These are phyloP conservation scores for Aureobasidium pullulans DNA, from an alignment of 2,329 filamentous ascomycete species.

Conservation along the genomic window DNA sequence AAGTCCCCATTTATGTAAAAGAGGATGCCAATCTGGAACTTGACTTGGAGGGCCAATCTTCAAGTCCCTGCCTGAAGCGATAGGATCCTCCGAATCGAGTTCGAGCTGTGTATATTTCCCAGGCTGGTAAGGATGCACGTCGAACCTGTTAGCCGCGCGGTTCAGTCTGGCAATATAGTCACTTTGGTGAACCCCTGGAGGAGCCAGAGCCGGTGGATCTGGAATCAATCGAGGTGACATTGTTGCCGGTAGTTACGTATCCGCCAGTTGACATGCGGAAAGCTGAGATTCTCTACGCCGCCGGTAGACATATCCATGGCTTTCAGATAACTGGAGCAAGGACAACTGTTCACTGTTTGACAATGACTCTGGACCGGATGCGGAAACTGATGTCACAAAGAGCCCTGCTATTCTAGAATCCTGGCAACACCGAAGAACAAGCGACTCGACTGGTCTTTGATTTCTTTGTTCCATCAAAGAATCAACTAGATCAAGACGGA, in stretches of 20 bases:
- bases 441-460: too few relatives aligned
- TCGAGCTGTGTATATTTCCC: neutral
- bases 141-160: neutral
- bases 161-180: neutral
- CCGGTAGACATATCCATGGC: neutral
- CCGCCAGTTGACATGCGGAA: neutral
- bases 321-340: neutral
- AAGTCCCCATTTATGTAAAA: neutral
- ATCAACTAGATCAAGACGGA: too few relatives aligned
- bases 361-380: neutral
- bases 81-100: neutral
- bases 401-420: too few relatives aligned
- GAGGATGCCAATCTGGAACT: slow-evolving; percentile 3
- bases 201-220: neutral
- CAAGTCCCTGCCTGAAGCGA: neutral
- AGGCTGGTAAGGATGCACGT: neutral
- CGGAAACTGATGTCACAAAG: neutral
- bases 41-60: neutral
- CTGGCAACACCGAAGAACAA: too few relatives aligned
- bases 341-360: neutral
- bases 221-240: neutral
- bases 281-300: neutral
- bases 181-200: neutral
- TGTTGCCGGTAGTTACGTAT: neutral
- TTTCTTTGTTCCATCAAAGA: too few relatives aligned